Base-by-base conservation (phyloP, 768 basidiomycete species). In the Podaxis sp. region DNA sequence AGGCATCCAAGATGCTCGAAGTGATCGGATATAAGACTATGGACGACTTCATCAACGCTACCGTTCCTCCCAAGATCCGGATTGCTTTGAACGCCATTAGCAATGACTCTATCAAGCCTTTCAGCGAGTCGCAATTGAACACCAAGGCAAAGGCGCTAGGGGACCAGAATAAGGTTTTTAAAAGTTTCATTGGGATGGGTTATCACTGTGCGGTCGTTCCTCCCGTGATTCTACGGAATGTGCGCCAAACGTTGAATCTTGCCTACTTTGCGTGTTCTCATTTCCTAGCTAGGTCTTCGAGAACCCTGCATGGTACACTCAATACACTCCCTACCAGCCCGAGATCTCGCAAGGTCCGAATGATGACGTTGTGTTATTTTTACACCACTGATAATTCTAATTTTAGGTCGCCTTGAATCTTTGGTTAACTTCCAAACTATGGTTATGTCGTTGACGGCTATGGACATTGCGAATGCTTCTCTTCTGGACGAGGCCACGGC, bases 231-330 rank as follows among this genome's bases (percentile, higher is more conserved):
- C 81, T 96, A 68, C 89, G 96, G 65, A 97, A 96, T 66, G 93
- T 95, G 63, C 56, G 73, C 68, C 22, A 28, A 46, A 46, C 49
- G 4, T 38, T 42, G 30, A 44, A 30, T 40, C 53, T 12, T 56
- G 84, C 30, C 30, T 22, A 40, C 38, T 61, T 56, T n/a, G 49
- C 49, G 15, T 54, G 38, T 56, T 54, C 12, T 65, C 52, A 24
- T 57, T 13, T 17, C 55, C 55, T 57, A 30, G 61, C 2, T 61
- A 93, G 92, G 79, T 93, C 64, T 87, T 90, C 80, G 96, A 99
- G 76, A 99, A 96, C 71, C 96, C 95, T 28, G 93, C 91, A 3
- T 99, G 96, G 96, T 99, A 98, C 75, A 98, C 96, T 5, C 93
- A 90, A 15, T 96, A 96, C 74, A 96, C 95, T 0, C 94, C 95